Evolutionary conservation across 2,329 filamentous ascomycete species (phyloP), one percentile per base, ranked within the genome.

Genomic region (Thielaviopsis cerberus): DNA sequence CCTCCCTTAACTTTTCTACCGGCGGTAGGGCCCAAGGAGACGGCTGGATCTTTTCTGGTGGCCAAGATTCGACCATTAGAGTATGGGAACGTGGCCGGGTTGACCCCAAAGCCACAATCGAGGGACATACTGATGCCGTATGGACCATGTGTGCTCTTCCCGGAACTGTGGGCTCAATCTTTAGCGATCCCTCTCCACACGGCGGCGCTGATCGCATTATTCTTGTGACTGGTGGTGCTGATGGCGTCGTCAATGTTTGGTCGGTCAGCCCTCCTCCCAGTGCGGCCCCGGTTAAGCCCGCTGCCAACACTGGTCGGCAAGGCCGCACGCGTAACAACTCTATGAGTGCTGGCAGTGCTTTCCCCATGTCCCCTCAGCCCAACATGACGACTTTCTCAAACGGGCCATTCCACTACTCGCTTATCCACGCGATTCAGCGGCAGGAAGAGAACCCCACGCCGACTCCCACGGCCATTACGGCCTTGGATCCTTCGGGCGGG

Each of bases 11-110:
- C 66, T 95, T 96, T 68, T 86, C 88, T 7, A 94, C 88, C 20
- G 88, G 90, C 37, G 89, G 90, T 6, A 82, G 90, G 62, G 88
- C 87, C 7, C 82, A 86, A 64, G 91, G 91, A 30, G 92, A 97
- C 65, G 92, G 92, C 26, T 98, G 92, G 92, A 90, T 98, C 63
- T 98, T 98, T 70, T 97, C 91, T 4, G 92, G 92, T 61, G 92
- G 92, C 3, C 89, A 96, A 68, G 92, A 98, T 69, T 82, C 87
- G 20, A 94, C 88, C 6, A 83, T 98, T 41, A 82, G 90, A 27
- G 89, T 98, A 0, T 98, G 92, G 92, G 91, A 98, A 70, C 81
- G 90, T 55, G 91, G 91, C 26, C 78, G 91, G 53, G 88, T 98
- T 30, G 92, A 97, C 67, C 89, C 92, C 7, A 97, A 97, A 70